Percentiles rank a stretch among this genome's conserved stretches.
Conservation (phyloP, 441 rosid genomes). For the Erodium moschatum region DNA sequence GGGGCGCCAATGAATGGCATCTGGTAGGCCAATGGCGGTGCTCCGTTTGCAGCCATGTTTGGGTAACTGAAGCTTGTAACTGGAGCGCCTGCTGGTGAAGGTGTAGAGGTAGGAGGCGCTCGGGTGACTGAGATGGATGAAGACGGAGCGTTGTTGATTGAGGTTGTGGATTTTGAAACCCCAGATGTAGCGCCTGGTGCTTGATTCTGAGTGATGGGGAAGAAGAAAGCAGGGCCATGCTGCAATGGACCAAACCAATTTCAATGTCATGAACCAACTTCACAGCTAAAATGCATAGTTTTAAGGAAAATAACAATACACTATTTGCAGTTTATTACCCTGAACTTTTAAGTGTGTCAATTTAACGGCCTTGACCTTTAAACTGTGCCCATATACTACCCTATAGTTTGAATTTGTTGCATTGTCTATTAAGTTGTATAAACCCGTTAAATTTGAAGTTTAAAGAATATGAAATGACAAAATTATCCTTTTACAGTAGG, state of each 20-base stretch:
- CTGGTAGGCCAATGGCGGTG: slow-evolving; percentile 17
- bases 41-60: neutral
- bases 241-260: slow-evolving; percentile 11
- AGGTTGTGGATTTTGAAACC: slow-evolving; percentile 27
- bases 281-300: too few species aligned
- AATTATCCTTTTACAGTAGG: too few species aligned
- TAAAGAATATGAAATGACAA: too few species aligned
- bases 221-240: slow-evolving; percentile 36
- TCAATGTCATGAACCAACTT: neutral
- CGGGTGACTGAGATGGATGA: slow-evolving; percentile 25
- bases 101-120: slow-evolving; percentile 17
- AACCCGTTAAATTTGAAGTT: too few species aligned
- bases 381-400: too few species aligned
- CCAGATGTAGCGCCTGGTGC: slow-evolving; percentile 16
- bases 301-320: too few species aligned
- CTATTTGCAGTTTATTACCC: too few species aligned
- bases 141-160: slow-evolving; percentile 25
- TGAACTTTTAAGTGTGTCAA: too few species aligned
- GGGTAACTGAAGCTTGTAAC: slow-evolving; percentile 33
- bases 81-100: slow-evolving; percentile 9
- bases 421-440: too few species aligned
- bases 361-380: too few species aligned
- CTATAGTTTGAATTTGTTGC: too few species aligned
- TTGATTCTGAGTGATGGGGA: slow-evolving; percentile 33
- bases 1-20: slow-evolving; percentile 11